Base-by-base conservation (phyloP, 225 moss, liverwort and hornwort species). In the Bryoerythrophyllum caledonicum region DNA sequence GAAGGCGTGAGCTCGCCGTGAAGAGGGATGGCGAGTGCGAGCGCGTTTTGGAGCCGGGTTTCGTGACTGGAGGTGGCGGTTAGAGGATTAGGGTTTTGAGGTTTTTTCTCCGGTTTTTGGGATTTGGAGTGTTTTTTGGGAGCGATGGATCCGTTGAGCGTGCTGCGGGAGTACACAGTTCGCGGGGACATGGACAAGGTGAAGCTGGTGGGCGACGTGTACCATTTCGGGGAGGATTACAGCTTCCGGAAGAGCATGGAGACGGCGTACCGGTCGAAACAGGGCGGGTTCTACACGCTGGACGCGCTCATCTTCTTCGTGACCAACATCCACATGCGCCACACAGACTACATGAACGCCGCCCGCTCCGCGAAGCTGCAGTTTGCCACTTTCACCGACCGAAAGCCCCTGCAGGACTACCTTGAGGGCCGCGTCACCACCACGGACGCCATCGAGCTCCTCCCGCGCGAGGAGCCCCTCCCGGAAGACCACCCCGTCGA, bases 361-460 rank as follows among this genome's bases (percentile, higher is more conserved):
- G 99, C 93, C 8, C 93, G 99, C 20, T 54, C 64, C 10, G 84
- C 86, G 69, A 99, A 99, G 72, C 87, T 99, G 58, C 95, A 95
- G 74, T 92, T 88, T 69, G 99, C 95, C 8, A 99, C 95, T 0
- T 85, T 85, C 80, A 95, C 95, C 3, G 99, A 99, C 48, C 86
- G 99, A 66, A 95, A 99, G 63, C 99, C 99, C 28, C 80, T 99
- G 68, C 90, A 93, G 72, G 99, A 99, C 75, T 99, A 93, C 30
- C 81, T 99, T 57, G 99, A 95, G 79, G 99, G 95, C 2, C 91
- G 91, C 65, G 91, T 99, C 28, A 90, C 90, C 8, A 95, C 95
- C 0, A 99, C 85, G 24, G 99, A 99, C 76, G 93, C 99, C 16
- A 99, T 99, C 65, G 95, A 99, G 78, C 86, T 99, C 44, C 79